phyloP scores from a whole-genome alignment of 257 asterid genomes.

The Pogostemon cablin region DNA sequence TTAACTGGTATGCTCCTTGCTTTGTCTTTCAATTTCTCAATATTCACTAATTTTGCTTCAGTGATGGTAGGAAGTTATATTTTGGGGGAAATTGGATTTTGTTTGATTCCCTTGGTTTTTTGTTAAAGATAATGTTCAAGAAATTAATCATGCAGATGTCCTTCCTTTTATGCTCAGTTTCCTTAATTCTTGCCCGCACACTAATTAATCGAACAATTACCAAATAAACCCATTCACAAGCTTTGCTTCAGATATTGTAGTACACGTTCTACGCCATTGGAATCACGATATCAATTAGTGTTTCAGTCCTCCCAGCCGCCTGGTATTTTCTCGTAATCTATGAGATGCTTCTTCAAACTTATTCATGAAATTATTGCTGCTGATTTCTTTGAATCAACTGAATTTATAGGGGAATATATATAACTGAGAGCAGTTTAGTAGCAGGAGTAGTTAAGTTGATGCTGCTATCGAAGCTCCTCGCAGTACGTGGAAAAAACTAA shows the following conservation, averaged over 20 bases:
- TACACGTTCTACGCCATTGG: slow-evolving; percentile 95
- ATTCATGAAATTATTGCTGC: slow-evolving; percentile 5
- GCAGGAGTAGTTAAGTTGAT: slow-evolving; percentile 77
- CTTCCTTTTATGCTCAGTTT: too few species aligned
- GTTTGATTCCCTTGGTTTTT: too few species aligned
- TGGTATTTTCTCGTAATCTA: slow-evolving; percentile 50
- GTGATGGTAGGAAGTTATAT: too few species aligned
- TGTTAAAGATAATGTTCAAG: too few species aligned
- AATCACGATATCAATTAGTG: slow-evolving; percentile 90
- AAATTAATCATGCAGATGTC: too few species aligned
- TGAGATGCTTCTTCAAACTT: neutral
- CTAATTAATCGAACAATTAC: too few species aligned
- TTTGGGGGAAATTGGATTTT: too few species aligned
- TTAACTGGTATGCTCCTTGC: too few species aligned
- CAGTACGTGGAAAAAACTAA: slow-evolving; percentile 78
- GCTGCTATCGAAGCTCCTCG: slow-evolving; percentile 88
- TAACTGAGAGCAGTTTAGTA: slow-evolving; percentile 32
- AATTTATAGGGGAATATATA: slow-evolving; percentile 67
- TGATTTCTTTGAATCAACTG: slow-evolving; percentile 16
- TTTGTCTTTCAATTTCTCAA: too few species aligned
- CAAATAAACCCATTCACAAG: slow-evolving; percentile 39
- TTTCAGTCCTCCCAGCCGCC: slow-evolving; percentile 98
- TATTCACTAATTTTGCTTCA: too few species aligned
- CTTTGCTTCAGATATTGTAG: slow-evolving; percentile 85
- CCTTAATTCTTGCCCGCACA: too few species aligned